Conservation (phyloP, 2,329 filamentous ascomycete genomes). For the Colletotrichum nymphaeae region DNA sequence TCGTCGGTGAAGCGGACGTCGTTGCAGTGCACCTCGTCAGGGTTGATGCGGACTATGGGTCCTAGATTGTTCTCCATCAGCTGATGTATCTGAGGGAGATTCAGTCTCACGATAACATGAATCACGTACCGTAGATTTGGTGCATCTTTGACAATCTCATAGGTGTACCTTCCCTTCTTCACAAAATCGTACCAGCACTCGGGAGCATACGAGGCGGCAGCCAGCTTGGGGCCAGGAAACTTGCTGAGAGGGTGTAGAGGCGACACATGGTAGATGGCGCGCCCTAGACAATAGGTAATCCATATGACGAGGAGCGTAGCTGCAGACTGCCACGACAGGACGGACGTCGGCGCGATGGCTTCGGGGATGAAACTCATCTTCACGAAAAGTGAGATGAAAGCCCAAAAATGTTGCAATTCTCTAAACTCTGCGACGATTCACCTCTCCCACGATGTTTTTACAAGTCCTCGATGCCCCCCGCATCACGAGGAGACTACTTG, state of each 20-base stretch:
- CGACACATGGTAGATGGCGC: slow-evolving; percentile 46
- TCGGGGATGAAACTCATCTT: not conserved
- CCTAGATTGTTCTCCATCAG: slow-evolving; percentile 36
- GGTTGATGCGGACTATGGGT: slow-evolving; percentile 52
- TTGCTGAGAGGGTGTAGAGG: slow-evolving; percentile 38
- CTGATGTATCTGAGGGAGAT: too few species aligned
- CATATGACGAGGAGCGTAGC: not conserved
- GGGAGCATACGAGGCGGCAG: slow-evolving; percentile 33
- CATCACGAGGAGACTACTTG: not conserved
- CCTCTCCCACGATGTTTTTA: too few species aligned
- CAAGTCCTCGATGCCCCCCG: not conserved
- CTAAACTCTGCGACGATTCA: too few species aligned
- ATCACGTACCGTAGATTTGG: slow-evolving; percentile 40
- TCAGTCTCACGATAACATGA: too few species aligned
- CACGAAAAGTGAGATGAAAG: rapidly evolving
- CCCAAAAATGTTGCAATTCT: too few species aligned
- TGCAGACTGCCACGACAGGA: not conserved
- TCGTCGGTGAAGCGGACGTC: slow-evolving; percentile 49
- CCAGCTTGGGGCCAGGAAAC: slow-evolving; percentile 40
- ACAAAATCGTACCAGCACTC: slow-evolving; percentile 40
- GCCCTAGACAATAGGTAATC: not conserved
- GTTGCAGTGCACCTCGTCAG: slow-evolving; percentile 51
- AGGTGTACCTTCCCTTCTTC: slow-evolving; percentile 35
- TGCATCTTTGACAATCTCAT: slow-evolving; percentile 41
- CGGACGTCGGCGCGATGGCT: not conserved